Percentiles rank a stretch among this genome's conserved stretches.
phyloP scores from a whole-genome alignment of 129 eudicot species.

The Logfia minima region DNA sequence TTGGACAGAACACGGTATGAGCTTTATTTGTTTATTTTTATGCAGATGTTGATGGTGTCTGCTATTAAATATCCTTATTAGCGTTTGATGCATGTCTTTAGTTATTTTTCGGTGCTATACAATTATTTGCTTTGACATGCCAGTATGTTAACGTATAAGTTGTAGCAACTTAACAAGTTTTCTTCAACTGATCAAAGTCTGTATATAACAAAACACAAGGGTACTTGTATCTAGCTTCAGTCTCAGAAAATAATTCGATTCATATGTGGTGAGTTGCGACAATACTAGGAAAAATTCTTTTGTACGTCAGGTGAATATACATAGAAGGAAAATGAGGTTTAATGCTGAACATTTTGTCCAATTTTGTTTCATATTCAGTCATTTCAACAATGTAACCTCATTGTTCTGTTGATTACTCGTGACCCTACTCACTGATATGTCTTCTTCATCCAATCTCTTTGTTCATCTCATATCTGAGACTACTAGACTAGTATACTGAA shows the following conservation, averaged over 20 bases:
- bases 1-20: slow-evolving; percentile 89
- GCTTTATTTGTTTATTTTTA: neutral
- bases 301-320: neutral
- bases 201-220: too few relatives aligned
- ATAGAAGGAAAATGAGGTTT: neutral
- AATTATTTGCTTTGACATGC: neutral
- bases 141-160: neutral
- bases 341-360: neutral
- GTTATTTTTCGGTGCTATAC: neutral
- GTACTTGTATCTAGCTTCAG: neutral
- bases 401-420: too few relatives aligned
- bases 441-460: neutral
- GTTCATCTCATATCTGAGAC: neutral
- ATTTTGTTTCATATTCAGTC: neutral
- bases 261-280: neutral
- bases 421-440: neutral
- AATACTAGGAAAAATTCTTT: too few relatives aligned
- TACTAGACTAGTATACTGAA: neutral
- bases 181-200: neutral
- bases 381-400: neutral
- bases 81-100: neutral
- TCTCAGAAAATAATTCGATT: too few relatives aligned
- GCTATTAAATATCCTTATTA: neutral
- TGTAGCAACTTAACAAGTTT: too few relatives aligned
- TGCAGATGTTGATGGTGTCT: neutral